phyloP scores from a whole-genome alignment of 1,139 yeast genomes.

The Blastobotrys apis region DNA sequence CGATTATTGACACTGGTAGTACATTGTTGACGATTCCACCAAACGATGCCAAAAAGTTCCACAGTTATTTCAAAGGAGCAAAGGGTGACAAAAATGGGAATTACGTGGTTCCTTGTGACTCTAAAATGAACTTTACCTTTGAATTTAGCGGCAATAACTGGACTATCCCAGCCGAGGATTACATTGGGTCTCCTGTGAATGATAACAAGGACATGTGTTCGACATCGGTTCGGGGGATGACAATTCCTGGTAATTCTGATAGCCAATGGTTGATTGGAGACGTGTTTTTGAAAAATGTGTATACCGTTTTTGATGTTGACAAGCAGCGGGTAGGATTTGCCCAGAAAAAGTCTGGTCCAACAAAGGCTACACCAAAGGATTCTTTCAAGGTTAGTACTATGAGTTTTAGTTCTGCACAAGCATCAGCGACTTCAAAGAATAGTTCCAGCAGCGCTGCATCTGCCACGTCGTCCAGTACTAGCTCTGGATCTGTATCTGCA shows the following conservation, averaged over 20 bases:
- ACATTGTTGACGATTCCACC: conserved; percentile 56
- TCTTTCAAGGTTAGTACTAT: conserved; percentile 14
- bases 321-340: conserved; percentile 52
- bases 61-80: conserved; percentile 47
- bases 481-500: not conserved
- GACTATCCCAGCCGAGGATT: conserved; percentile 44
- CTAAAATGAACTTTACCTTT: conserved; percentile 40
- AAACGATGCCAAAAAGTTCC: conserved; percentile 52
- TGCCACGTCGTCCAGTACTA: not conserved
- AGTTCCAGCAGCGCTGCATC: not conserved
- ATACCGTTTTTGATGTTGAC: conserved; percentile 56
- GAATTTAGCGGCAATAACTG: conserved; percentile 44
- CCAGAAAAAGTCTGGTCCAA: conserved; percentile 22
- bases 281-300: conserved; percentile 53
- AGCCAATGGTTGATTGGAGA: conserved; percentile 53
- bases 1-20: conserved; percentile 63
- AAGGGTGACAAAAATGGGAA: conserved; percentile 55
- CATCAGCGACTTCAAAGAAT: not conserved
- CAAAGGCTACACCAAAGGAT: conserved; percentile 25
- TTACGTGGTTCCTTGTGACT: conserved; percentile 57
- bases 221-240: conserved; percentile 59
- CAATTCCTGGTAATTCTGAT: conserved; percentile 25
- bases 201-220: conserved; percentile 50
- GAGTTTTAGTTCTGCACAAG: not conserved
- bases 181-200: conserved; percentile 48